Base-by-base conservation (phyloP, 441 rosid genomes). In the Euphorbia schlechtendalii region DNA sequence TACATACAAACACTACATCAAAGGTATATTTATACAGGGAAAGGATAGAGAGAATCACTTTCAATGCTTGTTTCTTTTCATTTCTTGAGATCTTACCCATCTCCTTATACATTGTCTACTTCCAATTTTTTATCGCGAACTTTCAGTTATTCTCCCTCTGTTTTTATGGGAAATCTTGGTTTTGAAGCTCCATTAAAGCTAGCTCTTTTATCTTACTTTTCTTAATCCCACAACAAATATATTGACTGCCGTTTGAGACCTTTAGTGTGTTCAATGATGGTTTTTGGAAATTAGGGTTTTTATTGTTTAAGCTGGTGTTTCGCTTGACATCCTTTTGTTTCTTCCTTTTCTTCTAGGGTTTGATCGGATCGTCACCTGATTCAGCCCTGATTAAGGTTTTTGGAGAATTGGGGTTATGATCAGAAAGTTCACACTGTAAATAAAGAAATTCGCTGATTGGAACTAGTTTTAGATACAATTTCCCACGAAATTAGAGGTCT, bases 301-400 rank as follows among this genome's bases (percentile, higher is more conserved):
- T 45, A 7, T 32, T 56, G n/a, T 32, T 32, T 4, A 59, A 73
- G 71, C 54, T 69, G 76, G 56, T 64, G 71, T 46, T 65, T 71
- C 71, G 46, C 69, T 76, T 69, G 64, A 73, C 74, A 54, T 51
- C 1, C 40, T 43, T 75, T 69, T 32, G 67, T 59, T 74, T 45
- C 56, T 57, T 67, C 56, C 30, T 53, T 63, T 30, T 62, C 46
- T 67, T 69, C 71, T 77, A 79, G 86, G 88, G 85, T 82, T 82
- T 79, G 78, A 75, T 74, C 74, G 64, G 83, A 79, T 86, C 85
- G 63, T 63, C 72, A 54, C 70, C 71, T 68, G 77, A 69, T 77
- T 73, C 77, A 61, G 67, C 83, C 87, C 81, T 82, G 75, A 74
- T 76, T 78, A 74, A 40, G 58, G 57, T 69, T 77, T 81, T 76